These are phyloP conservation scores for Chenopodium album DNA, from an alignment of 148 eudicot species.

Conservation along the genomic window DNA sequence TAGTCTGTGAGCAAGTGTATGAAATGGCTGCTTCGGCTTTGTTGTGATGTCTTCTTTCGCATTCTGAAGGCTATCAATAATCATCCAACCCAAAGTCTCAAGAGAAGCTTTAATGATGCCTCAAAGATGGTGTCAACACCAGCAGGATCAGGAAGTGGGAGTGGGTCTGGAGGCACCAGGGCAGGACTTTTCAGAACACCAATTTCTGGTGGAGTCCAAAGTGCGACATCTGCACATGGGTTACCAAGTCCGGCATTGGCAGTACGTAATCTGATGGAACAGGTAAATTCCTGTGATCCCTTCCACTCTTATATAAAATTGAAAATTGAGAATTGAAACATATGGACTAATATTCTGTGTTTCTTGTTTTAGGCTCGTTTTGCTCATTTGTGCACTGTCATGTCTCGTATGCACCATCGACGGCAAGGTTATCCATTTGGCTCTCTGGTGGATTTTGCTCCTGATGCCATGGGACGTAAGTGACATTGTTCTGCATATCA, in stretches of 20 bases:
- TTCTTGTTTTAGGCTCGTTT: conserved; percentile 67
- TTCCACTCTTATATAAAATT: too few species aligned
- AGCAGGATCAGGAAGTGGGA: conserved; percentile 30
- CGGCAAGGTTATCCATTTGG: conserved; percentile 98
- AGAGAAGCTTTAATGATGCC: conserved; percentile 28
- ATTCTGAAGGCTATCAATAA: conserved; percentile 63
- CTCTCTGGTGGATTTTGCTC: conserved; percentile 93
- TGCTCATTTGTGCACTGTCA: conserved; percentile 93
- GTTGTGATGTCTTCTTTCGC: conserved; percentile 59
- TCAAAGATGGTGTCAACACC: conserved; percentile 34
- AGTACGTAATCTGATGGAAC: conserved; percentile 97
- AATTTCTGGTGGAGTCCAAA: conserved; percentile 98
- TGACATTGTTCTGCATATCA: conserved; percentile 6
- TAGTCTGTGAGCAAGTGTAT: conserved; percentile 32
- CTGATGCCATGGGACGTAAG: conserved; percentile 98
- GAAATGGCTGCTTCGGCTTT: conserved; percentile 46
- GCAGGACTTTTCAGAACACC: conserved; percentile 98
- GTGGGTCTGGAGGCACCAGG: conserved; percentile 47
- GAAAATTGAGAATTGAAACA: neutral
- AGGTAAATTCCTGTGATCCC: conserved; percentile 38
- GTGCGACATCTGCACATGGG: conserved; percentile 99
- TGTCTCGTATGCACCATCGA: conserved; percentile 99
- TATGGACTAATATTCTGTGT: conserved; percentile 7
- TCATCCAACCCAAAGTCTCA: conserved; percentile 29
- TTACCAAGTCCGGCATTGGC: conserved; percentile 94